Evolutionary conservation across 371 early-diverging fungal genomes (phyloP).

Genomic region (Coemansia sp.): DNA sequence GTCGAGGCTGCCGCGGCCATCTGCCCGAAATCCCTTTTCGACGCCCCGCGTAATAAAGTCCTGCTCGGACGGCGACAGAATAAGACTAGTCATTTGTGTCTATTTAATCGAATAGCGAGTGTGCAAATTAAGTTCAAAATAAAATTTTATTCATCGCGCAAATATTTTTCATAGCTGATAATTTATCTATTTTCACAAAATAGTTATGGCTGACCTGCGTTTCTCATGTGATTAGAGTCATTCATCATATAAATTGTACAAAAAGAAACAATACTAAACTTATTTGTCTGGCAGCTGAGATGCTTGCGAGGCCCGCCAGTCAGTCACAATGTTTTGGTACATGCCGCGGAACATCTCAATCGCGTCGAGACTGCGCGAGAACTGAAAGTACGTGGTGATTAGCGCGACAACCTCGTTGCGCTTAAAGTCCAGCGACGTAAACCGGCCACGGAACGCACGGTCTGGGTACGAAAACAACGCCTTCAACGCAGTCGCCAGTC

Average conservation of each 20-base stretch:
- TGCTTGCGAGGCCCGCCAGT: slow-evolving; percentile 42
- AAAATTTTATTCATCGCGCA: background rate
- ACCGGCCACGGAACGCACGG: slow-evolving; percentile 50
- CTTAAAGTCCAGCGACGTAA: slow-evolving; percentile 54
- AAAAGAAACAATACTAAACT: background rate
- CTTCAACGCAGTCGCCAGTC: slow-evolving; percentile 91
- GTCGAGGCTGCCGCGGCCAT: slow-evolving; percentile 80
- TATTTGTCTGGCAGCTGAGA: background rate
- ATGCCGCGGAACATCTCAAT: slow-evolving; percentile 70
- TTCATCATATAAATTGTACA: background rate
- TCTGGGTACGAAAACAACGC: slow-evolving; percentile 88
- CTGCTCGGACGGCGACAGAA: slow-evolving; percentile 75
- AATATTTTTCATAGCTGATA: too few relatives aligned
- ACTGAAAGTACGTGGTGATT: slow-evolving; percentile 85
- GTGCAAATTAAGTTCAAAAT: background rate
- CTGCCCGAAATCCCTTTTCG: slow-evolving; percentile 76
- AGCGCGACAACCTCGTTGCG: slow-evolving; percentile 89
- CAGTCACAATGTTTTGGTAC: slow-evolving; percentile 59
- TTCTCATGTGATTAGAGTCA: background rate
- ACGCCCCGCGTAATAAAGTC: slow-evolving; percentile 83
- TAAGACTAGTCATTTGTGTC: slow-evolving; percentile 45
- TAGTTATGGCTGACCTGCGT: background rate
- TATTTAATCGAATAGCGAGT: background rate
- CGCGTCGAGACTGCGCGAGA: slow-evolving; percentile 74
- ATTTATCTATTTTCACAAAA: too few relatives aligned